Conservation (phyloP, 768 basidiomycete species). For the Trametes meyenii region DNA sequence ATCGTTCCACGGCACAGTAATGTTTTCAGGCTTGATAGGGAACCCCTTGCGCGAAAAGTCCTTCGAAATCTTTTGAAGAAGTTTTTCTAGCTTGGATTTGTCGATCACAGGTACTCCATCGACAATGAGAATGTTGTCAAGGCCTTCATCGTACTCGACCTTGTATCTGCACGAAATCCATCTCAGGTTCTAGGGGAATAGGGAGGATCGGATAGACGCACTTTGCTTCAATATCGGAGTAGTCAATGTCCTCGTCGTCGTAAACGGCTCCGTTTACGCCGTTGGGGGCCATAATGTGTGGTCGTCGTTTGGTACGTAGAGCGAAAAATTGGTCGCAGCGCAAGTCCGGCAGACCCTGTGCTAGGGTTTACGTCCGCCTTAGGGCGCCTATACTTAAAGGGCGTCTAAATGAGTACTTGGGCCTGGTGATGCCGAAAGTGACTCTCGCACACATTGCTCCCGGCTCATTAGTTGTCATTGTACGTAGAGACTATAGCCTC, state of each 20-base stretch:
- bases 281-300: slow-evolving; percentile 28
- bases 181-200: not conserved
- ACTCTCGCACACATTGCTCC: not conserved
- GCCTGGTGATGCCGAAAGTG: not conserved
- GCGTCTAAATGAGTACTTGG: not conserved
- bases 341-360: slow-evolving; percentile 12
- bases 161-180: slow-evolving; percentile 66
- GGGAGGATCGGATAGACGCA: slow-evolving; percentile 37
- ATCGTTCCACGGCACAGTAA: slow-evolving; percentile 90
- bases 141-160: slow-evolving; percentile 79
- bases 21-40: slow-evolving; percentile 72
- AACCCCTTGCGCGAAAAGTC: slow-evolving; percentile 84
- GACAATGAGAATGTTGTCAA: slow-evolving; percentile 91
- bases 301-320: slow-evolving; percentile 11
- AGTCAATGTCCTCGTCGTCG: slow-evolving; percentile 74
- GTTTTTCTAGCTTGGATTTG: slow-evolving; percentile 77
- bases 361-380: slow-evolving; percentile 8
- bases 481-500: slow-evolving; percentile 10
- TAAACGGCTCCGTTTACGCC: slow-evolving; percentile 29
- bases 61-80: slow-evolving; percentile 80
- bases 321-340: slow-evolving; percentile 15
- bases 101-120: slow-evolving; percentile 94
- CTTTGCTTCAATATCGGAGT: slow-evolving; percentile 88
- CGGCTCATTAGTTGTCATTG: slow-evolving; percentile 25
- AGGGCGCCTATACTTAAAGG: not conserved